Evolutionary conservation across 2,329 filamentous ascomycete species (phyloP).

Genomic region (Cercospora sojina): DNA sequence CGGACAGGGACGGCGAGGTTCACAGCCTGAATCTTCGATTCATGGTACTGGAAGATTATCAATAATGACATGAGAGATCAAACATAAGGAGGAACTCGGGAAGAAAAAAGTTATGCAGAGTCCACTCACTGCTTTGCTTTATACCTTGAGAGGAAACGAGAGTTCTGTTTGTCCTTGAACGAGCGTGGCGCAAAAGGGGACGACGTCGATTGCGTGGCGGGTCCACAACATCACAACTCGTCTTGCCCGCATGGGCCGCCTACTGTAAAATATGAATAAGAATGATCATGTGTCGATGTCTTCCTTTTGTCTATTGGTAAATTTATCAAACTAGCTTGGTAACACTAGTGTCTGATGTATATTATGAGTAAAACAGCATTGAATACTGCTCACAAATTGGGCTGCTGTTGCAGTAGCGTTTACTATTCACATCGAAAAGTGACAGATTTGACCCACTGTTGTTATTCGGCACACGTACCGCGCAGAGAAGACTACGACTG

Average conservation of each 20-base stretch:
- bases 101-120: neutral
- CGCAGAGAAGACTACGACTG: too few species aligned
- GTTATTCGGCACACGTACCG: too few species aligned
- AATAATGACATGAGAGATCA: neutral
- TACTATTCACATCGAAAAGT: too few species aligned
- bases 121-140: neutral
- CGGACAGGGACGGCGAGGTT: neutral
- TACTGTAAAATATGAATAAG: neutral
- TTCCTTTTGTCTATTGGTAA: neutral
- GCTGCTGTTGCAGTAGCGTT: neutral
- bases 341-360: neutral
- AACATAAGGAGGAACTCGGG: neutral
- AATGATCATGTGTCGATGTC: neutral
- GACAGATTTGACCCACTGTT: too few species aligned
- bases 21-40: neutral
- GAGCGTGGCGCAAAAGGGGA: neutral
- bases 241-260: neutral
- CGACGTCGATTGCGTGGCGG: neutral
- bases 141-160: too few species aligned
- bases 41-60: neutral
- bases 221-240: neutral
- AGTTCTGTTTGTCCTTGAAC: too few species aligned
- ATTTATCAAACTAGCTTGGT: neutral
- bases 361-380: neutral
- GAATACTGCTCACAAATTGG: neutral